phyloP scores from a whole-genome alignment of 208 protist species.

The Crithidia thermophila region DNA sequence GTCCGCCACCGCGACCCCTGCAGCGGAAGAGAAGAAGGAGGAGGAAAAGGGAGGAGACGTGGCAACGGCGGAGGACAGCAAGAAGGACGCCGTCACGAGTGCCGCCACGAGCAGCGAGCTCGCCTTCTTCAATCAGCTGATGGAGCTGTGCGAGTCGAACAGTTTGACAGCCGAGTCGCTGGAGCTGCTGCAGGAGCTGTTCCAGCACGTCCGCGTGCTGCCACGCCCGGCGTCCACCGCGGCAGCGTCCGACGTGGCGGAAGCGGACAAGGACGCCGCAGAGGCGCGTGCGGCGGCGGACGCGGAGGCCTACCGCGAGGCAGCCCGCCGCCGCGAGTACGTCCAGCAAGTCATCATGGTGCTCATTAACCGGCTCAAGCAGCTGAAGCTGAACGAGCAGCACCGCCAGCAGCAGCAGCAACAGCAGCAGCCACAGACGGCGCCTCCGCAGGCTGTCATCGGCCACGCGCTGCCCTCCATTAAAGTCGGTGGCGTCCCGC shows the following conservation, averaged over 20 bases:
- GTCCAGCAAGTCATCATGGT: constrained; percentile 68
- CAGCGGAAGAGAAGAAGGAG: too few relatives aligned
- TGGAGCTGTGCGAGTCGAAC: constrained; percentile 35
- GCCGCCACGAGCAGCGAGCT: constrained; percentile 34
- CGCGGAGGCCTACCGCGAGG: constrained; percentile 26
- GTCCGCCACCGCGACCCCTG: constrained; percentile 2
- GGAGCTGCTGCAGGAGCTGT: constrained; percentile 60
- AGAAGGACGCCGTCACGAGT: neutral
- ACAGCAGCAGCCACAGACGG: neutral
- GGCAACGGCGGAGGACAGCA: neutral
- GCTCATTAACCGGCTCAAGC: constrained; percentile 56
- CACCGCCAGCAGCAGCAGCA: constrained; percentile 13
- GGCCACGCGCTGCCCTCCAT: constrained; percentile 13
- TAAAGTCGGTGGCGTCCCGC: constrained; percentile 7
- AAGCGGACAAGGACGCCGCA: neutral
- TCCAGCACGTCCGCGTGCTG: constrained; percentile 57
- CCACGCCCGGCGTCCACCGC: constrained; percentile 14
- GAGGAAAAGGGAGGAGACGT: constrained; percentile 1
- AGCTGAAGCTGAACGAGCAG: constrained; percentile 57
- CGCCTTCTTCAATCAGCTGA: constrained; percentile 42
- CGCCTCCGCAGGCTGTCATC: constrained; percentile 9
- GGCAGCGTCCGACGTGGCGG: neutral
- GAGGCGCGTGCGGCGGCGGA: constrained; percentile 3
- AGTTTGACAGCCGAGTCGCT: constrained; percentile 46
- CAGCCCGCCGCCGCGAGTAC: constrained; percentile 50